Base-by-base conservation (phyloP, 106 monocot genomes). In the Dendrobium nobile region DNA sequence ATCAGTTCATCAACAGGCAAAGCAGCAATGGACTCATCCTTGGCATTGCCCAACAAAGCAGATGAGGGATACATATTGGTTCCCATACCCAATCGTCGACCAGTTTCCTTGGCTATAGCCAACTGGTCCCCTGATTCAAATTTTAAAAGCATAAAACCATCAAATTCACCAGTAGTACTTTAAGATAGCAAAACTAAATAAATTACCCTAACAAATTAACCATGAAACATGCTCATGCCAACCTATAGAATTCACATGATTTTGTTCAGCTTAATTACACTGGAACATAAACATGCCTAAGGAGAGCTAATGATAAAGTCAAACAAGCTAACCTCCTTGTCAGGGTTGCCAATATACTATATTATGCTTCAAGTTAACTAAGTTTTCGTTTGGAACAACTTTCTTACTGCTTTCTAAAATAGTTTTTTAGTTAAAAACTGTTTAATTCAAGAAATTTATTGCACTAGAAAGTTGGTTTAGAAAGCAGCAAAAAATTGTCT, bases 41-140 rank as follows among this genome's bases (percentile, higher is more conserved):
- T 96, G 75, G 79, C 76, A 8, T 96, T 85, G 19, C 93, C 96
- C 47, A 96, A 81, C 64, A 96, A 86, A 81, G 96, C 90, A 80
- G 93, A 93, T 28, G 96, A 91, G 9, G 96, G 96, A 75, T 96
- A 93, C 96, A 96, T 96, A 70, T 96, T 96, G 73, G 93, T 96
- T 54, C 96, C 96, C 96, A 96, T 96, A 28, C 96, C 96, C 77
- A 96, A 80, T 26, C 96, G 89, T 4, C 93, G 89, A 5, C 93
- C 96, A 44, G 96, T 96, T 89, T 96, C 96, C 82, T 96, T 96
- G 9, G 88, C 96, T 31, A 96, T 96, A 42, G 96, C 96, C 61
- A 96, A 75, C 41, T 96, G 96, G 77, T 96, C 96, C 73, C 96
- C 96, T 95, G 85, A 81, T 42, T 22, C 55, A 67, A 72, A 72